Percentiles rank a stretch among this genome's conserved stretches.
Conservation (phyloP, 805 yeast genomes). For the Hanseniaspora meyeri region DNA sequence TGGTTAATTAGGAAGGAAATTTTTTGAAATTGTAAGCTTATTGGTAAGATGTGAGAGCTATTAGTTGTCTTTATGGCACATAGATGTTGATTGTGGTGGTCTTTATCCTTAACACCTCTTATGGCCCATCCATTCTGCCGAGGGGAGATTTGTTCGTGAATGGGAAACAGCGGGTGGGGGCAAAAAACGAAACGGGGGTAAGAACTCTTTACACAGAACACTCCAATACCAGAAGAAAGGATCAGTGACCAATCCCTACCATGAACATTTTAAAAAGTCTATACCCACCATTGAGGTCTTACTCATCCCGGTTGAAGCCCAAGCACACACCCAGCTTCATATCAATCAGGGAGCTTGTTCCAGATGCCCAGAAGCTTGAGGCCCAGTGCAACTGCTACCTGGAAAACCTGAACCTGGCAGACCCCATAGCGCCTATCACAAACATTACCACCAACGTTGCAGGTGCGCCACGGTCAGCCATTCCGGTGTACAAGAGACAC, state of each 20-base stretch:
- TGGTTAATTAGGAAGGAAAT: background rate
- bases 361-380: background rate
- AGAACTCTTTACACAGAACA: no score
- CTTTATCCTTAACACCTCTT: no score
- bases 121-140: no score
- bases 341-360: background rate
- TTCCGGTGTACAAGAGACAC: conserved; percentile 22
- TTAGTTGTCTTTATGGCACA: background rate
- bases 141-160: no score
- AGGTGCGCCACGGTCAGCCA: background rate
- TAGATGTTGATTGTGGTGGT: no score
- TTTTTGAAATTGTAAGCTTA: no score
- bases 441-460: conserved; percentile 16
- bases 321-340: background rate
- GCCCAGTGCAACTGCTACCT: conserved; percentile 18
- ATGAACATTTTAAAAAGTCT: no score
- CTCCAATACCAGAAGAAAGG: no score
- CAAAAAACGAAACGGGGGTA: no score
- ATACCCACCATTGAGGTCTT: background rate
- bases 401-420: conserved; percentile 14
- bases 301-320: background rate
- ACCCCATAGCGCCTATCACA: conserved; percentile 14
- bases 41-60: no score
- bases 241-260: no score
- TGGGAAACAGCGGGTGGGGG: no score